These are phyloP conservation scores for Suillus occidentalis DNA, from an alignment of 768 basidiomycete genomes.

Conservation along the genomic window DNA sequence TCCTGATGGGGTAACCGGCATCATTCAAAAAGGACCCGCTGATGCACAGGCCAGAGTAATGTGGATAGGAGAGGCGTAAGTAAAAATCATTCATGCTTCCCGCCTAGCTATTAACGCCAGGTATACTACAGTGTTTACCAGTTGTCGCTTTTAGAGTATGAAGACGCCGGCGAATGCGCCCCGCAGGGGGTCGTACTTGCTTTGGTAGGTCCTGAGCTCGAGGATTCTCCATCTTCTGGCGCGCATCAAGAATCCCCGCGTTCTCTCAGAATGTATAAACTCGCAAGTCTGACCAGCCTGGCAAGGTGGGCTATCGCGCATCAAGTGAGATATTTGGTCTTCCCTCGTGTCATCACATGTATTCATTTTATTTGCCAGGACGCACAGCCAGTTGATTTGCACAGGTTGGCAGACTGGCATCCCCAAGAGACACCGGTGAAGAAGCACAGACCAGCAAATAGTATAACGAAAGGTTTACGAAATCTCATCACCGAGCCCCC, in stretches of 20 bases:
- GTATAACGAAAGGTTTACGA: conserved; percentile 64
- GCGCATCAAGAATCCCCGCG: conserved; percentile 58
- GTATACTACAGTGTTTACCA: conserved; percentile 60
- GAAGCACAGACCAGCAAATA: conserved; percentile 53
- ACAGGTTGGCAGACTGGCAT: conserved; percentile 50
- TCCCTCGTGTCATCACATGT: conserved; percentile 11
- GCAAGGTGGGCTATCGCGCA: conserved; percentile 73
- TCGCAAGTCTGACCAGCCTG: conserved; percentile 70
- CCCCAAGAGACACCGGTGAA: conserved; percentile 45
- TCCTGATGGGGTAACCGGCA: conserved; percentile 39
- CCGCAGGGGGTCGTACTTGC: conserved; percentile 77
- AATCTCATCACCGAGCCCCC: conserved; percentile 51
- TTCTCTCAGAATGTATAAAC: conserved; percentile 79
- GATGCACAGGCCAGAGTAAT: conserved; percentile 68
- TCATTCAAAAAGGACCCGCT: conserved; percentile 57
- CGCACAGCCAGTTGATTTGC: conserved; percentile 59
- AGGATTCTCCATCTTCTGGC: conserved; percentile 36
- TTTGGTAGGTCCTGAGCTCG: conserved; percentile 65
- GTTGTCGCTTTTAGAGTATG: conserved; percentile 69
- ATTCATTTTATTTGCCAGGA: conserved; percentile 39
- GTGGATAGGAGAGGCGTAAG: conserved; percentile 79
- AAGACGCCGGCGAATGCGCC: conserved; percentile 52
- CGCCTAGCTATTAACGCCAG: neutral
- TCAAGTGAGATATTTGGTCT: conserved; percentile 45
- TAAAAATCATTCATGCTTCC: conserved; percentile 4